Conservation (phyloP, 805 yeast genomes). For the Tetrapisispora fleetii region DNA sequence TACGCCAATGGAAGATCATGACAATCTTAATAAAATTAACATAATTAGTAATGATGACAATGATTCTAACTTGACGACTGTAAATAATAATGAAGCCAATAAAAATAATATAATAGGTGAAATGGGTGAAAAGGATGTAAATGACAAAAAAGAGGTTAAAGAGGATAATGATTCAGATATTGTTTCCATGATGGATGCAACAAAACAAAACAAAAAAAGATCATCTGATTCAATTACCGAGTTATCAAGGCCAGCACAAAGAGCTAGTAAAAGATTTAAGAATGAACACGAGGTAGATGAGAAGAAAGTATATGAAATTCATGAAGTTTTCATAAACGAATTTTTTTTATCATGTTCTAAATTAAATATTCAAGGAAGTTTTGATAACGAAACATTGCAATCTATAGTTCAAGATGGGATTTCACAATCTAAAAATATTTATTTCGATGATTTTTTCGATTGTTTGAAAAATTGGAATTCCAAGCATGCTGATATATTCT, state of each 20-base stretch:
- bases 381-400: constrained; percentile 3
- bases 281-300: constrained; percentile 20
- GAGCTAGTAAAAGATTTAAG: constrained; percentile 34
- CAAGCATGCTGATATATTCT: constrained; percentile 26
- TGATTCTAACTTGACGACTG: background rate
- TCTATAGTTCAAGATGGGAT: background rate
- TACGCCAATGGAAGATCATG: too few species aligned
- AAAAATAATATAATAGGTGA: background rate
- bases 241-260: constrained; percentile 19
- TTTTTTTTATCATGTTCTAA: constrained; percentile 4
- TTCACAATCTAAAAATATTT: background rate
- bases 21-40: too few species aligned
- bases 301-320: constrained; percentile 7
- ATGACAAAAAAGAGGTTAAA: background rate
- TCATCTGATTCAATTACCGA: constrained; percentile 13
- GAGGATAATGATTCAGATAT: background rate
- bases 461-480: constrained; percentile 31
- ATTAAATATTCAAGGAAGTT: constrained; percentile 6
- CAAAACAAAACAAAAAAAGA: constrained; percentile 4
- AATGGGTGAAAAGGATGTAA: background rate
- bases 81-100: background rate
- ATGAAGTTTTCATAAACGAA: constrained; percentile 13
- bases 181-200: background rate
- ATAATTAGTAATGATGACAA: too few species aligned
- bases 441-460: constrained; percentile 24